phyloP scores from a whole-genome alignment of 176 grass and related monocot species.

The Triticum turgidum region DNA sequence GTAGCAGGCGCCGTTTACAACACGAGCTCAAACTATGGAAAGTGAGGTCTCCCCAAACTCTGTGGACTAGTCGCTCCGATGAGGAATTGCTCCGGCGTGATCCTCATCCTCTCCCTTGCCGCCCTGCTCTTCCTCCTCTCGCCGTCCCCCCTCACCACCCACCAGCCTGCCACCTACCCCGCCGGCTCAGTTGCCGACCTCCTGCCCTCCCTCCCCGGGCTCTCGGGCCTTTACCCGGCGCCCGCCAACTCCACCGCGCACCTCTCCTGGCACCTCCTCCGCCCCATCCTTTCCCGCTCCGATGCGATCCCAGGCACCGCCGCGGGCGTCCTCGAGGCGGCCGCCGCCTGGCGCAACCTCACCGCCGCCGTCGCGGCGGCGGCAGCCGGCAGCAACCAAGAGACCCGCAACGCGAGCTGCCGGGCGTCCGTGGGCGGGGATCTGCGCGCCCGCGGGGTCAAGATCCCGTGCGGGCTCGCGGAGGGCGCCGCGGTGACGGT shows the following conservation, averaged over 20 bases:
- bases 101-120: conserved; percentile 44
- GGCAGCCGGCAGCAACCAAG: neutral
- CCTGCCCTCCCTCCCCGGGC: conserved; percentile 36
- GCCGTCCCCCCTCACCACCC: conserved; percentile 31
- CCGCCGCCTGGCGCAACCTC: conserved; percentile 54
- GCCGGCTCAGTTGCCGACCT: conserved; percentile 6
- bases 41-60: neutral
- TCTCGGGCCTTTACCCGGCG: conserved; percentile 50
- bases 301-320: conserved; percentile 63
- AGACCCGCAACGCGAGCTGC: conserved; percentile 32
- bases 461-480: conserved; percentile 64
- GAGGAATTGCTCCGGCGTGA: conserved; percentile 59
- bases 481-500: conserved; percentile 68
- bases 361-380: conserved; percentile 9
- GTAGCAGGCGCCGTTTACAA: too few species aligned
- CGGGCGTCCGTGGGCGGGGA: conserved; percentile 38
- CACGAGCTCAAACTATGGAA: neutral
- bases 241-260: conserved; percentile 38
- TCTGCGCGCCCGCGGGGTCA: conserved; percentile 1
- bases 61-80: neutral
- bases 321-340: conserved; percentile 60
- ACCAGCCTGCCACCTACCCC: neutral
- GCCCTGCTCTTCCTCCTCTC: conserved; percentile 42
- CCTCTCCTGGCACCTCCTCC: conserved; percentile 64
- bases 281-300: conserved; percentile 61